Base-by-base conservation (phyloP, 169 alveolate genomes). In the Fabrea salina region DNA sequence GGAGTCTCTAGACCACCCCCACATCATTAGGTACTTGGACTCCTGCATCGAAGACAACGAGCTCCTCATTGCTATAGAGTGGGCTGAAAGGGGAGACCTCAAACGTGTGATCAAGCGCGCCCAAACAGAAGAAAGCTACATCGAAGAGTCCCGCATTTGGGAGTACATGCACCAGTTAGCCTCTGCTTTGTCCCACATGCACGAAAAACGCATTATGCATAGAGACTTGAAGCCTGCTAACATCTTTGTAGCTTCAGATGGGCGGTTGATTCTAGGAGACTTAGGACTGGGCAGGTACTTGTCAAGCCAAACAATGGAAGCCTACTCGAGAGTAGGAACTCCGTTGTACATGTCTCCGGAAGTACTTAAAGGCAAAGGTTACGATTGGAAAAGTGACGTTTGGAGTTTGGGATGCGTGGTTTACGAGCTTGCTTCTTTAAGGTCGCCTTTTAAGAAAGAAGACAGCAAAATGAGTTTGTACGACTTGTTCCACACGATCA, bases 311-410 rank as follows among this genome's bases (percentile, higher is more conserved):
- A 25, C 79, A 83, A 39, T 43, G n/a, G 56, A 84, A 68, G 81
- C 90, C 67, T 92, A 85, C 22, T 88, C 97, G 0, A 59, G 96
- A 61, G 95, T 94, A 2, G 97, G 97, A 6, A 94, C 97, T 3
- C 96, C 97, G 13, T 71, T 90, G 43, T 91, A 89, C 67, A 64
- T 94, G 0, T 81, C 94, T n/a, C 97, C 97, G 16, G 97, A 94
- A 79, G 68, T 94, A 30, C 90, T 91, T 1, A 83, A 90, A 72
- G 89, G 88, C 43, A 61, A 90, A 43, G 95, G 95, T 6, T 94
- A 94, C 82, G 94, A 91, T 76, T 87, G 76, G 72, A 90, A 93
- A 82, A 75, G 89, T 44, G 97, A 94, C 79, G 75, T 91, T 22
- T 94, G 96, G 96, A 93, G 95, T 11, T 79, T 94, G 13, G 96